Base-by-base conservation (phyloP, 1,284 basidiomycete genomes). In the Cryptococcus sp. region DNA sequence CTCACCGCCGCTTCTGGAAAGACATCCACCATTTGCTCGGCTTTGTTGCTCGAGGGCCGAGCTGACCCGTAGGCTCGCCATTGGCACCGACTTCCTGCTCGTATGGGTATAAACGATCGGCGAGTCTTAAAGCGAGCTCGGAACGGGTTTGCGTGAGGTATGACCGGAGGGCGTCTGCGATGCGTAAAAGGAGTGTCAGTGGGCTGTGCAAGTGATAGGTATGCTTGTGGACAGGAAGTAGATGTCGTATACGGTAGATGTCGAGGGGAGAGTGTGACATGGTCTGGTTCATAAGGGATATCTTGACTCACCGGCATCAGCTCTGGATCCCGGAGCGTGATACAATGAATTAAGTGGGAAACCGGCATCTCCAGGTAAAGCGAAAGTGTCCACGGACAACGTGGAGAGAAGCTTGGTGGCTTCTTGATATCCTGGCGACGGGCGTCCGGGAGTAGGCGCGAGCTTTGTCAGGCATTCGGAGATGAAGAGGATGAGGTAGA, bases 21-120 rank as follows among this genome's bases (percentile, higher is more conserved):
- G 91, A 89, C 89, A 99, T 93, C 96, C 96, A 99, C 95, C 95
- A 99, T 80, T 99, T 99, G 83, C 89, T 96, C 1, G 96, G 93
- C 74, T 89, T 92, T 57, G 63, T 55, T 26, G 73, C 67, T 52
- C 76, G 67, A 6, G 62, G 54, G 8, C 77, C 74, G 15, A 57
- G 34, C 64, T 75, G 69, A 3, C 75, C 76, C 85, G 80, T 94
- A 83, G 69, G 87, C 85, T 74, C 66, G 13, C 75, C 76, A 57
- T 78, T 73, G 29, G 72, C 48, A n/a, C 72, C 74, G 11, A 75
- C 40, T 23, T 67, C 62, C 29, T 75, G 76, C 62, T 78, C 78
- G 39, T 65, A 46, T 2, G 78, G 74, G 77, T 98, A 99, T 43
- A 99, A 81, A 57, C 87, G 85, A 69, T 96, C 93, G 37, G 93